Percentiles rank a stretch among this genome's conserved stretches.
Conservation (phyloP, 208 protist genomes). For the Angomonas ambiguus region DNA sequence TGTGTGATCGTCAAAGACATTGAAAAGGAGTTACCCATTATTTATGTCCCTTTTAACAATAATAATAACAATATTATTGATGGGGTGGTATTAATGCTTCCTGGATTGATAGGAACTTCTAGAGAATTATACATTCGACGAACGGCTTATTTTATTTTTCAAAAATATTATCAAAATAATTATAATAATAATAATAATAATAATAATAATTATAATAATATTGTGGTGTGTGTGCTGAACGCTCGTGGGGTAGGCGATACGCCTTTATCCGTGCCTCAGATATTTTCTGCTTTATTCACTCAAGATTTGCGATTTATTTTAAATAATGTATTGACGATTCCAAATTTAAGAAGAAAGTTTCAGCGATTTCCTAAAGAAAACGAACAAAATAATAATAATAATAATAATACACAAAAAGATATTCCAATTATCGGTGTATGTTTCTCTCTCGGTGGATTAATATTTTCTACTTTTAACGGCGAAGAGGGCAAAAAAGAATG, state of each 20-base stretch:
- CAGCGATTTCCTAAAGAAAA: neutral
- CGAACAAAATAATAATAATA: constrained; percentile 4
- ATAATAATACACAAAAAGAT: constrained; percentile 1
- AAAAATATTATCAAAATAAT: too few species aligned
- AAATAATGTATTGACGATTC: constrained; percentile 25
- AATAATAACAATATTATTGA: neutral
- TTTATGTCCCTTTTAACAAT: neutral
- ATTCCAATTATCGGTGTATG: constrained; percentile 51
- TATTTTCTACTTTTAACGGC: constrained; percentile 52
- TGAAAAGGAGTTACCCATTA: neutral
- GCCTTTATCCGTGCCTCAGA: constrained; percentile 41
- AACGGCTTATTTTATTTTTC: constrained; percentile 26
- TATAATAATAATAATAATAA: constrained; percentile 7
- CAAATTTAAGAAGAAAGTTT: neutral
- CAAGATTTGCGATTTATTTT: constrained; percentile 52
- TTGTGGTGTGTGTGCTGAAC: constrained; percentile 41
- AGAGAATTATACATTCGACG: constrained; percentile 46
- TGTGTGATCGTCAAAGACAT: neutral
- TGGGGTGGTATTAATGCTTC: constrained; percentile 56
- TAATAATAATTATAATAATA: constrained; percentile 8
- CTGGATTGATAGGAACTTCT: constrained; percentile 53
- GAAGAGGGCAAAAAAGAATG: constrained; percentile 37
- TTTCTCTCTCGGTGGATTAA: constrained; percentile 61
- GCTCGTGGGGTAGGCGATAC: constrained; percentile 55
- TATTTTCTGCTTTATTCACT: constrained; percentile 59